Evolutionary conservation across 768 basidiomycete genomes (phyloP), one percentile per base, ranked within the genome.

Genomic region (Tylopilus sp.): DNA sequence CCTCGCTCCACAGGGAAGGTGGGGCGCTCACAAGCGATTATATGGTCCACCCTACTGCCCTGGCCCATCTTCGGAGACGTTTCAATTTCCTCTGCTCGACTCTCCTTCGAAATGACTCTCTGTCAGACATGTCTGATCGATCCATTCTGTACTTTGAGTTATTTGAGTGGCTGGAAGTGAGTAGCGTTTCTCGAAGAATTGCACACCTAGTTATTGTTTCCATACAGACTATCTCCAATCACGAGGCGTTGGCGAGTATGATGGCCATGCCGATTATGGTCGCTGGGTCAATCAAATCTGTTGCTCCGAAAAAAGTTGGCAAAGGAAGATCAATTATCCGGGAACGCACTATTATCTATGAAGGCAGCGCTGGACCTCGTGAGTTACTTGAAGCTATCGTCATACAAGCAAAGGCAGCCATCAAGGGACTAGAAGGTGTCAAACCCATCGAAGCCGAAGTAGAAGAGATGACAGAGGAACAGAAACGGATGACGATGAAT

Each of bases 211-310:
- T 49, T 19, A 30, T 45, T 22, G 9, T 45, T 68, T 14, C 48
- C 22, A 9, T 49, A 17, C 50, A 97, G 94, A 92, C 90, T 1
- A 88, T 98, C 42, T 95, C 93, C 7, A 86, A 86, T 59, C 94
- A 97, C 57, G 95, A 96, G 75, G 88, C 92, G 6, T 72, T 97
- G 36, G 92, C 92, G 16, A 91, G 89, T 55, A 94, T 95, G 88
- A 91, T 96, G 84, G 92, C 91, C 2, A 96, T 95, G 92, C 92
- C 93, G 7, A 92, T 91, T 65, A 94, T 94, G 92, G 84, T 85
- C n/a, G 81, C 84, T 19, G 76, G 79, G 6, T 86, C 86, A 19
- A 78, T 84, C 47, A 87, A 87, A 65, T 73, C 78, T 7, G 73
- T 84, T n/a, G 74, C 76, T 4, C 73, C 81, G n/a, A 85, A 81